Evolutionary conservation across 2,329 filamentous ascomycete genomes (phyloP).

Genomic region (Fusarium sp.): DNA sequence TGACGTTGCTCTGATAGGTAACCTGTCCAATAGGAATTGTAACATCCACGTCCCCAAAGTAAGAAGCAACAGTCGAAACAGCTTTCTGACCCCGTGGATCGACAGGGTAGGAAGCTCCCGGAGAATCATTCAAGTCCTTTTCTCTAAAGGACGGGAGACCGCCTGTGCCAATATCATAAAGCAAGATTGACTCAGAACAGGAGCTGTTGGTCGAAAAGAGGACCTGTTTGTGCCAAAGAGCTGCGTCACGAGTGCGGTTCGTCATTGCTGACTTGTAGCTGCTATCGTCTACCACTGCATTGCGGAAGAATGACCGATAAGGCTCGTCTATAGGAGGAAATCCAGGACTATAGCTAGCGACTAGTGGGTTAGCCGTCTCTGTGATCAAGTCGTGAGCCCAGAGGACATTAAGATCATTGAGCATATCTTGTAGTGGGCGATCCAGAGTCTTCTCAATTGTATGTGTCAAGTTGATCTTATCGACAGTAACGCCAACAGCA

Average conservation of each 20-base stretch:
- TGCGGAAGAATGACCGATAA: background rate
- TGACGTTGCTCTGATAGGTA: background rate
- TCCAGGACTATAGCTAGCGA: background rate
- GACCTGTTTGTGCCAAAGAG: background rate
- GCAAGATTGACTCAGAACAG: background rate
- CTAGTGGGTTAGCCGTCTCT: background rate
- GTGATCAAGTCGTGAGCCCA: background rate
- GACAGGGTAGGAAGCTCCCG: background rate
- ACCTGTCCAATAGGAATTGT: background rate
- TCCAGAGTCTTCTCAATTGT: background rate
- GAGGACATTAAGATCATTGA: accelerated
- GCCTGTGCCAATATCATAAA: background rate
- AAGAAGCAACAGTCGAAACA: background rate
- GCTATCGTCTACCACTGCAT: background rate
- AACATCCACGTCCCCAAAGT: background rate
- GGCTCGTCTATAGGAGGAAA: background rate
- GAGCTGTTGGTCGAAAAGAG: background rate
- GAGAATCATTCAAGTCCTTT: background rate
- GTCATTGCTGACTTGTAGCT: background rate
- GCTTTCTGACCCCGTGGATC: background rate
- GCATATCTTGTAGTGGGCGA: background rate
- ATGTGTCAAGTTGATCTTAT: background rate
- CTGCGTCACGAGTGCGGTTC: background rate
- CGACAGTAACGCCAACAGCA: background rate
- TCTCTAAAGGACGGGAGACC: background rate